Base-by-base conservation (phyloP, 176 grass and related monocot genomes). In the Microstegium vimineum region DNA sequence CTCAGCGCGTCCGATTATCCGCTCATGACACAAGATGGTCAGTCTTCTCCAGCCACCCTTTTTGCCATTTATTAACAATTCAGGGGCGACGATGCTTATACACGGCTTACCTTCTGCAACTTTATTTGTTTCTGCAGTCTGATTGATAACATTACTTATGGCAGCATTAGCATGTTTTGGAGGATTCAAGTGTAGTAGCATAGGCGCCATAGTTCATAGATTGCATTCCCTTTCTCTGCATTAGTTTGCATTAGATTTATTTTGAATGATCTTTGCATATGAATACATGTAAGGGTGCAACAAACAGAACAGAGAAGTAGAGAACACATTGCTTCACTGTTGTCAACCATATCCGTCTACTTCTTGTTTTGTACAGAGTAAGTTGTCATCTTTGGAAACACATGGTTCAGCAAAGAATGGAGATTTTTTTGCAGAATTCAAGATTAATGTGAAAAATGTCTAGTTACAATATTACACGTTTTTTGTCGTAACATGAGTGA, bases 1-100 rank as follows among this genome's bases (percentile, higher is more conserved):
- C 87, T 97, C 35, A 97, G 94, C 8, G 91, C 94, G 2, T 97
- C 94, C 0, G 94, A 97, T 79, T 97, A 97, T 85, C 94, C 94
- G 13, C 91, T 97, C 57, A 87, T 97, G 84, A 90, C 94, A 8
- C 94, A 97, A 81, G 94, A 97, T 77, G 91, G 94, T 94, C 45
- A 88, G 85, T 91, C 5, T 57, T 83, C 36, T 88, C 72, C 0
- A 54, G 31, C 14, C n/a, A n/a, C n/a, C n/a, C n/a, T n/a, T n/a
- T n/a, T n/a, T n/a, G n/a, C n/a, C n/a, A n/a, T n/a, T n/a, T n/a
- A n/a, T n/a, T n/a, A n/a, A n/a, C n/a, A n/a, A n/a, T n/a, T n/a
- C n/a, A n/a, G n/a, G n/a, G n/a, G n/a, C n/a, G n/a, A n/a, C n/a
- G n/a, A n/a, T n/a, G n/a, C n/a, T n/a, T 57, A 32, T 77, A 30